Conservation (phyloP, 129 eudicot genomes). For the Tanacetum coccineum region DNA sequence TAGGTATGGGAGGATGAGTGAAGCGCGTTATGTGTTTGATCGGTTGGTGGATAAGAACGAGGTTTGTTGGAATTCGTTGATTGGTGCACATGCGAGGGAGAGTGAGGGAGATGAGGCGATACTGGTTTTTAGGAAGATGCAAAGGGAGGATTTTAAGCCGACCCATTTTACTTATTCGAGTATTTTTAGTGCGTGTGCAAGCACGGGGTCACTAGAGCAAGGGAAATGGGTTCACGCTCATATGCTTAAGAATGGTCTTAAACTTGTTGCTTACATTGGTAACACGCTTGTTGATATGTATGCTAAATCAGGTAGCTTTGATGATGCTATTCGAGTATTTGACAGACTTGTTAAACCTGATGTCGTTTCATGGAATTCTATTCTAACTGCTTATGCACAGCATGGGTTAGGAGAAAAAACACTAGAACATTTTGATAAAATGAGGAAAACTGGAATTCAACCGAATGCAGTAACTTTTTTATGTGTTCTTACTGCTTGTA, state of each 20-base stretch:
- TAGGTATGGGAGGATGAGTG: constrained; percentile 54
- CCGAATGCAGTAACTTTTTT: constrained; percentile 66
- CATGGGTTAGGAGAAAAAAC: constrained; percentile 75
- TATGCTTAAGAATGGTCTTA: constrained; percentile 59
- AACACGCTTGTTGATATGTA: constrained; percentile 86
- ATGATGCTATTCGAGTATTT: constrained; percentile 67
- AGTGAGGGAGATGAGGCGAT: constrained; percentile 64
- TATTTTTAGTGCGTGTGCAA: constrained; percentile 60
- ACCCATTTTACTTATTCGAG: constrained; percentile 75
- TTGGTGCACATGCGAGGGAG: constrained; percentile 68
- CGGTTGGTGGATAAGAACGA: constrained; percentile 49
- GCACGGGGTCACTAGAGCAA: constrained; percentile 70
- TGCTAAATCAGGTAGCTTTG: constrained; percentile 69
- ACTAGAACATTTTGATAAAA: constrained; percentile 51
- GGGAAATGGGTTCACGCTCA: constrained; percentile 83
- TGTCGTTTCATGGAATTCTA: constrained; percentile 80
- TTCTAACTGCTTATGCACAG: constrained; percentile 77
- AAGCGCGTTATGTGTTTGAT: constrained; percentile 50
- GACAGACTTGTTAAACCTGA: constrained; percentile 44
- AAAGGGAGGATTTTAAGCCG: constrained; percentile 40
- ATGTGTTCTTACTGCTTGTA: constrained; percentile 64
- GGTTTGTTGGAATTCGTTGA: constrained; percentile 79
- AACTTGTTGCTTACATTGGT: constrained; percentile 62
- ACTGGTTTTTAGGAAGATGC: constrained; percentile 54
- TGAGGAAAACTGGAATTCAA: constrained; percentile 47